These are phyloP conservation scores for Fusarium sp. DNA, from an alignment of 2,329 filamentous ascomycete genomes.

Conservation along the genomic window DNA sequence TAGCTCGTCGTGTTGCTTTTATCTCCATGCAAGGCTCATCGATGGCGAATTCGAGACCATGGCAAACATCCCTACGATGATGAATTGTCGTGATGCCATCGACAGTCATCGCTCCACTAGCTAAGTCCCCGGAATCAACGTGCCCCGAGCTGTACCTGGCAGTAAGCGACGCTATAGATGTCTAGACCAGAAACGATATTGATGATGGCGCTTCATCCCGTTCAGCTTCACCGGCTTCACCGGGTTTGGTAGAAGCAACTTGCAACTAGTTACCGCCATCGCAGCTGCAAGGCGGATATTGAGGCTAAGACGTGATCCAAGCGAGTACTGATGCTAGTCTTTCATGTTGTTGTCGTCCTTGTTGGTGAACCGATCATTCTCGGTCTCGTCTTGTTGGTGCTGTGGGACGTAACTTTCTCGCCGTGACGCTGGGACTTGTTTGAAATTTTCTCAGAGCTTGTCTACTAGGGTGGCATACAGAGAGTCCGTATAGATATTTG, in stretches of 20 bases:
- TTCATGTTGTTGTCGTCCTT: neutral
- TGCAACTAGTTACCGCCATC: neutral
- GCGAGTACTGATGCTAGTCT: neutral
- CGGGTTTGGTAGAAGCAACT: neutral
- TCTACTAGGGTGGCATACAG: neutral
- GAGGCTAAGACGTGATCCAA: neutral
- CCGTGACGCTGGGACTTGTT: neutral
- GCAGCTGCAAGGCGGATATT: neutral
- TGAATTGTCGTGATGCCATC: neutral
- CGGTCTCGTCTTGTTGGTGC: neutral
- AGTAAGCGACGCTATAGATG: neutral
- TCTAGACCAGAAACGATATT: neutral
- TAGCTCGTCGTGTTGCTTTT: neutral
- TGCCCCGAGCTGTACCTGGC: neutral
- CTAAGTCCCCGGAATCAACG: neutral
- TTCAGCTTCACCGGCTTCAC: neutral
- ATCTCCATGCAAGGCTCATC: neutral
- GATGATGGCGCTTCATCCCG: neutral
- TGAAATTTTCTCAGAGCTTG: neutral
- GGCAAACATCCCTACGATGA: neutral
- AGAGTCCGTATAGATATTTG: rapidly evolving
- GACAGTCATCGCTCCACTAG: neutral
- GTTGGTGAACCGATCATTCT: neutral
- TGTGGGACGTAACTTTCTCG: neutral
- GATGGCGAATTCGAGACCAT: neutral